Evolutionary conservation across 768 basidiomycete genomes (phyloP).

Genomic region (Tylopilus intermedius): DNA sequence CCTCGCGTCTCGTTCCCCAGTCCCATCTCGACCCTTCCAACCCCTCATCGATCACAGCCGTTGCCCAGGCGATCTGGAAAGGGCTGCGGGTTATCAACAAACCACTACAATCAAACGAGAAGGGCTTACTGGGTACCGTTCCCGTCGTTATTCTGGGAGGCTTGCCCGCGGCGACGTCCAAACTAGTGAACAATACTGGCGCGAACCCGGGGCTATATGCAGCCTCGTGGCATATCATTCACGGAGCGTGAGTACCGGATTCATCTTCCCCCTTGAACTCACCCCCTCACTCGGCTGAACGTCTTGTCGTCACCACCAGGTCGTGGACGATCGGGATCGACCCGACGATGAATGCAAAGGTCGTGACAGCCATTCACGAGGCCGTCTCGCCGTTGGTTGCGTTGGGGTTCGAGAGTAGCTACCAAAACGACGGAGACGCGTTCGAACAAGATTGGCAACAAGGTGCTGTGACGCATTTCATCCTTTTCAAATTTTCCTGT

Average conservation of each 20-base stretch:
- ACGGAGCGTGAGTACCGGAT: conserved; percentile 8
- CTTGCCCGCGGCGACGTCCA: conserved; percentile 7
- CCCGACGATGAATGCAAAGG: neutral
- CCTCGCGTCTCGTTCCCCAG: conserved; percentile 21
- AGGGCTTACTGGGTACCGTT: neutral
- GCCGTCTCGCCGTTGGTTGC: conserved; percentile 12
- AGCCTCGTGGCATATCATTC: conserved; percentile 14
- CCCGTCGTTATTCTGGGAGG: neutral
- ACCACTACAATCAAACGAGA: neutral
- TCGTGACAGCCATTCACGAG: conserved; percentile 6
- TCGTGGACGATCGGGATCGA: conserved; percentile 13
- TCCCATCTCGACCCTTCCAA: conserved; percentile 12
- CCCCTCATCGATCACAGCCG: conserved; percentile 10
- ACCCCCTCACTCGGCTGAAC: neutral
- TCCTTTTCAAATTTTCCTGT: neutral
- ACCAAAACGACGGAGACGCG: conserved; percentile 20
- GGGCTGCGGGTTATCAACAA: conserved; percentile 13
- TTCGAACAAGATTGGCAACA: conserved; percentile 21
- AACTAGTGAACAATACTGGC: conserved; percentile 5
- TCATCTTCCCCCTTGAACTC: neutral
- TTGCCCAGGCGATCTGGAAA: conserved; percentile 17
- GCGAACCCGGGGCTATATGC: conserved; percentile 18
- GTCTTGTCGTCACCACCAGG: neutral
- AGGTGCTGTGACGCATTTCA: neutral
- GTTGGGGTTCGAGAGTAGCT: conserved; percentile 17